phyloP scores from a whole-genome alignment of 2,329 filamentous ascomycete genomes.

The Alternaria ethzedia region DNA sequence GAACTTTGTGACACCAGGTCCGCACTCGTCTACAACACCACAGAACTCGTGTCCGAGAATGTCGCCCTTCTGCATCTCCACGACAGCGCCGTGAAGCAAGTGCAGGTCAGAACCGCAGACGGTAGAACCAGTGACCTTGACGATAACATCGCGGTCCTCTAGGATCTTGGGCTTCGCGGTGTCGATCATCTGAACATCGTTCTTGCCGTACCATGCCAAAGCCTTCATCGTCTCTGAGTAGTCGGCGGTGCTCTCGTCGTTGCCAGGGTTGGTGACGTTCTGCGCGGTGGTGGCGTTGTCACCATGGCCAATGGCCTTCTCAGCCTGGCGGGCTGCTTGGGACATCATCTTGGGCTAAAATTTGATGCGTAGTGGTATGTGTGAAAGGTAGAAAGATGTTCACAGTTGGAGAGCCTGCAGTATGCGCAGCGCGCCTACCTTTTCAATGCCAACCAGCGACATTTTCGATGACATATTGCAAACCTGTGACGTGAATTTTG shows the following conservation, averaged over 20 bases:
- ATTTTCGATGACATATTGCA: conserved; percentile 33
- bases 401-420: neutral
- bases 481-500: conserved; percentile 17
- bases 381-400: neutral
- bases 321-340: conserved; percentile 68
- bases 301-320: conserved; percentile 72
- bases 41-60: conserved; percentile 62
- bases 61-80: conserved; percentile 60
- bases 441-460: conserved; percentile 16
- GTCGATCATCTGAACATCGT: conserved; percentile 73
- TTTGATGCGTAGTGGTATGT: conserved; percentile 9
- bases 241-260: conserved; percentile 50
- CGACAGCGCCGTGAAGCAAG: conserved; percentile 57
- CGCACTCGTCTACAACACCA: conserved; percentile 57
- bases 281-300: conserved; percentile 70
- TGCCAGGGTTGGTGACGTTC: conserved; percentile 70
- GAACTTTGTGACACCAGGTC: conserved; percentile 51
- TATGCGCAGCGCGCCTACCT: conserved; percentile 11
- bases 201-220: conserved; percentile 82
- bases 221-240: conserved; percentile 75
- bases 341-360: conserved; percentile 39
- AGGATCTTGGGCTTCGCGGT: conserved; percentile 74
- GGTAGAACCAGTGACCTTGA: conserved; percentile 74
- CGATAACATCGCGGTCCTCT: conserved; percentile 77
- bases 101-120: conserved; percentile 68